phyloP scores from a whole-genome alignment of 208 protist genomes.

The Naegleria lovaniensis region DNA sequence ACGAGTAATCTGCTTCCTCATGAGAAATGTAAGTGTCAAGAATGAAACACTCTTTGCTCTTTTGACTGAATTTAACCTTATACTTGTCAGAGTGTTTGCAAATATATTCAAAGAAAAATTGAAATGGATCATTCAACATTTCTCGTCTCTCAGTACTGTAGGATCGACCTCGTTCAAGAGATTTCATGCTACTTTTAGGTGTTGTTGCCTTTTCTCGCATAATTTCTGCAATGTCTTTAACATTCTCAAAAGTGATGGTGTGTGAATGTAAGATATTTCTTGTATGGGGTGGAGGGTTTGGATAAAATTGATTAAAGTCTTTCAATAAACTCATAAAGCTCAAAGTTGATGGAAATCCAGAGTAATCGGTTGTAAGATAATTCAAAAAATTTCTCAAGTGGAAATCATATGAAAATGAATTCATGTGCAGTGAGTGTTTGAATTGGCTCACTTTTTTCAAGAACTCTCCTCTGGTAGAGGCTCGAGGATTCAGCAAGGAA shows the following conservation, averaged over 20 bases:
- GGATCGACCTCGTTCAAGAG: no score
- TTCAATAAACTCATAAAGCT: neutral
- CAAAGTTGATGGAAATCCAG: neutral
- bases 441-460: neutral
- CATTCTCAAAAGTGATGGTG: neutral
- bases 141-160: neutral
- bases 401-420: constrained; percentile 22
- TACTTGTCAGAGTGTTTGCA: neutral
- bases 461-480: neutral
- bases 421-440: constrained; percentile 18
- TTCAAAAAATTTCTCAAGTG: neutral
- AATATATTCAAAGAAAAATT: constrained; percentile 19
- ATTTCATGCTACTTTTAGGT: no score
- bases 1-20: neutral
- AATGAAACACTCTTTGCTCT: neutral
- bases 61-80: neutral
- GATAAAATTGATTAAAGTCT: constrained; percentile 19
- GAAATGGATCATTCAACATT: neutral
- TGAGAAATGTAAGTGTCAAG: neutral
- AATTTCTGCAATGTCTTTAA: neutral
- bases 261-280: neutral
- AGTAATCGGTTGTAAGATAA: neutral
- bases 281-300: neutral
- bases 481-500: neutral
- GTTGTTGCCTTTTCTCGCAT: neutral